Evolutionary conservation across 768 basidiomycete genomes (phyloP), one percentile per base, ranked within the genome.

Genomic region (Tulasnella sp.): DNA sequence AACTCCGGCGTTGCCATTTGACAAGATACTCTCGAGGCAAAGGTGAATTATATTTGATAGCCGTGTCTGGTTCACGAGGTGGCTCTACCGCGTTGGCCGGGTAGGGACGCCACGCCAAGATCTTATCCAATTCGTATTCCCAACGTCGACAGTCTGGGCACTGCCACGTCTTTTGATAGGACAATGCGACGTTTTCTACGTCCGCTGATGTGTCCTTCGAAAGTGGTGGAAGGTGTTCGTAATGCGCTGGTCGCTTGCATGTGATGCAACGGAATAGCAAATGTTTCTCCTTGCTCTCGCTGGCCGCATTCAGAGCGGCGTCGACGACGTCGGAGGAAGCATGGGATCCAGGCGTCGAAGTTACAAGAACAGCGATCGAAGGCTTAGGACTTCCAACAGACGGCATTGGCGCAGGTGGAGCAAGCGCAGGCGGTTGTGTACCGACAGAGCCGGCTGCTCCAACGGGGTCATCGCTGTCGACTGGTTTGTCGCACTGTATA

Each of bases 21-120:
- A 97, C 82, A 11, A 97, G 81, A 69, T 97, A 97, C 70, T 95
- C 90, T 45, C 94, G 74, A n/a, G 88, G 89, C 15, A 94, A 76
- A 32, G 73, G 65, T 24, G 74, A 69, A 68, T 84, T 92, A 69
- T 76, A 76, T 63, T 81, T 72, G 0, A 78, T 74, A 2, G 72
- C 65, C 54, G 77, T 72, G 50, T 73, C 74, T 5, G 64, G 51
- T 5, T 72, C 67, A 27, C 65, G 71, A 24, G 72, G 61, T 2
- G 80, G 74, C 66, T 89, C 85, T 7, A 76, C 69, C 17, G 81
- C 85, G 61, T 78, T 76, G 10, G 77, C 70, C 24, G 90, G 88
- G 67, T 81, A 86, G 3, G 89, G 86, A 27, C 92, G 78, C 94
- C 94, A 96, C 1, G 92, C 94, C 43, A 96, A 75, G 64, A 97